These are phyloP conservation scores for Camellia japonica DNA, from an alignment of 148 eudicot species.

Conservation along the genomic window DNA sequence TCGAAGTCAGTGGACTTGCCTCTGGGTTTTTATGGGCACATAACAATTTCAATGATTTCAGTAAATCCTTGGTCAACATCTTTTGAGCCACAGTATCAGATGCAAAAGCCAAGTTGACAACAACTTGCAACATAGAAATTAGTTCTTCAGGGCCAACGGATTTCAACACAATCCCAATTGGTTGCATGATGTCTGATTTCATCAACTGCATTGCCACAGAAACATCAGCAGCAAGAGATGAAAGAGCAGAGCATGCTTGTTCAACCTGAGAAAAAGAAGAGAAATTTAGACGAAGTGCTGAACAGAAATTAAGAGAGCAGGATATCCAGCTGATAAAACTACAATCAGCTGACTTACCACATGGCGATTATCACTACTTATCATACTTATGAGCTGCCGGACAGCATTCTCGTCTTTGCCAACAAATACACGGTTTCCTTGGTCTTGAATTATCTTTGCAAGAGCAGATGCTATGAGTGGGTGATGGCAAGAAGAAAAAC, in stretches of 20 bases:
- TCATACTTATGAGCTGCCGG: slow-evolving; percentile 98
- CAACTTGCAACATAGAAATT: slow-evolving; percentile 79
- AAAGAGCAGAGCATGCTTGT: slow-evolving; percentile 96
- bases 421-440: slow-evolving; percentile 69
- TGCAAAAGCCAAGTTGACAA: slow-evolving; percentile 80
- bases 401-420: slow-evolving; percentile 99
- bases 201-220: slow-evolving; percentile 75
- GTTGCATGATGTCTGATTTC: slow-evolving; percentile 96
- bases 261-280: slow-evolving; percentile 64
- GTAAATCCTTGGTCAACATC: slow-evolving; percentile 81
- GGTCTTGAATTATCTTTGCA: slow-evolving; percentile 94
- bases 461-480: slow-evolving; percentile 93
- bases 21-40: slow-evolving; percentile 88
- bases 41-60: slow-evolving; percentile 75
- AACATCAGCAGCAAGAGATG: slow-evolving; percentile 87
- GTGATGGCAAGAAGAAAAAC: slow-evolving; percentile 99
- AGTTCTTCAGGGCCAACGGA: slow-evolving; percentile 72
- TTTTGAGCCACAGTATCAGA: slow-evolving; percentile 87
- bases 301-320: slow-evolving; percentile 6
- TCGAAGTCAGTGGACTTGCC: slow-evolving; percentile 40
- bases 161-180: slow-evolving; percentile 72
- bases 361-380: slow-evolving; percentile 88
- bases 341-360: slow-evolving; percentile 62
- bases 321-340: neutral
- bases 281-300: slow-evolving; percentile 14